Base-by-base conservation (phyloP, 148 eudicot genomes). In the Cornus florida region DNA sequence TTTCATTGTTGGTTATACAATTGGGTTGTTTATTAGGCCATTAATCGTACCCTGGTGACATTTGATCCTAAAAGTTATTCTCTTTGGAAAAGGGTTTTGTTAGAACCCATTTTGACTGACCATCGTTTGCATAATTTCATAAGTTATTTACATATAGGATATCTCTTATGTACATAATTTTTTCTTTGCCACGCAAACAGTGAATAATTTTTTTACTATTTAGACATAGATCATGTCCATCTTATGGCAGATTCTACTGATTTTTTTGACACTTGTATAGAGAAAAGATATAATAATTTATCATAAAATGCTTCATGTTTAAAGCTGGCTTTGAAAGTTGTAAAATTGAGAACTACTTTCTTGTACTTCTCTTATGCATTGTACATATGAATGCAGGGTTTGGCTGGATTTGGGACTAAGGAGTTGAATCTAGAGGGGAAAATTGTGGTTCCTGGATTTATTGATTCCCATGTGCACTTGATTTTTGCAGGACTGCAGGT, bases 381-480 rank as follows among this genome's bases (percentile, higher is more conserved):
- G 33, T 67, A 67, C 17, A 20, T 69, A 72, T 74, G 10, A 76
- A n/a, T 88, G 88, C 87, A 96, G 98, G 92, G 78, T 70, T 84
- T 91, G 67, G 87, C 83, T 74, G 92, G 98, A 78, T 31, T 69
- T 57, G 80, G 77, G 48, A 92, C 95, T 20, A 62, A 79, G 74
- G 87, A 53, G 71, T 75, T 92, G 80, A 79, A 94, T 83, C 89
- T 97, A 24, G 86, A 88, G 73, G 93, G 95, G 31, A 94, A 91
- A 75, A 14, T 92, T 71, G 91, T 94, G 78, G 89, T 97, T 87
- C 99, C 99, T 80, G 99, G 99, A 82, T 94, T 97, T 69, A 88
- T 97, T 50, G 99, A 97, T 83, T 91, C 99, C 66, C 99, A 97
- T 75, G 86, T 97, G 71, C 99, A 97, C 92, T 88, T 97, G 22